Evolutionary conservation across 768 basidiomycete genomes (phyloP), one percentile per base, ranked within the genome.

Genomic region (Lentinula sp.): DNA sequence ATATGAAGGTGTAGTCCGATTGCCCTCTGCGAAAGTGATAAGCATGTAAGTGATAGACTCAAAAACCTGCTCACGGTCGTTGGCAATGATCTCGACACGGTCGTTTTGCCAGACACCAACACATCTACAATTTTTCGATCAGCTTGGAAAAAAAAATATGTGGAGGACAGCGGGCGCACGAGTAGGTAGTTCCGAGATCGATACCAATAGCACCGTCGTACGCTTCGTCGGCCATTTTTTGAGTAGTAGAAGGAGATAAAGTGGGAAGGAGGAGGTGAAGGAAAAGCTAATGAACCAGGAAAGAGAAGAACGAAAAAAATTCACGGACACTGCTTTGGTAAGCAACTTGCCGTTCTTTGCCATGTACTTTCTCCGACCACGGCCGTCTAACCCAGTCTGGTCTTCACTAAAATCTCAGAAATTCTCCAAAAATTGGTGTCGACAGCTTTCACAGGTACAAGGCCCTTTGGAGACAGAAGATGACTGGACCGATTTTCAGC

Each of bases 91-190:
- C 77, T 98, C 95, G 70, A 98, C 95, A 70, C 96, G 94, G 85
- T 98, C 96, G 77, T 97, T 95, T 84, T 96, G 93, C 95, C 95
- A 98, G 71, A 98, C 95, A 81, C 94, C 96, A 69, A 98, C 96
- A 75, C 95, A 98, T 52, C 94, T 96, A 68, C 40, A 69, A 57
- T 68, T 13, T 32, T 59, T 59, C 23, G 34, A 54, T 59, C 34
- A 65, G 59, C 69, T 69, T 11, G 57, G 37, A 31, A 50, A 65
- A 64, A 70, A 70, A 64, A 54, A 61, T 8, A 62, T 34, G 28
- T 66, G 45, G 61, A 48, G 35, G 16, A 15, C 16, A 54, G 50
- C 23, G 46, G 15, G 75, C 88, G 67, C 72, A 93, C 90, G 92
- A 93, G 86, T 98, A 98, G 67, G 95, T 98, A 65, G 95, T 97